A percentile compares a stretch with the other conserved stretches of the same genome.
Conservation (phyloP, 768 basidiomycete genomes). For the Epithele typhae region DNA sequence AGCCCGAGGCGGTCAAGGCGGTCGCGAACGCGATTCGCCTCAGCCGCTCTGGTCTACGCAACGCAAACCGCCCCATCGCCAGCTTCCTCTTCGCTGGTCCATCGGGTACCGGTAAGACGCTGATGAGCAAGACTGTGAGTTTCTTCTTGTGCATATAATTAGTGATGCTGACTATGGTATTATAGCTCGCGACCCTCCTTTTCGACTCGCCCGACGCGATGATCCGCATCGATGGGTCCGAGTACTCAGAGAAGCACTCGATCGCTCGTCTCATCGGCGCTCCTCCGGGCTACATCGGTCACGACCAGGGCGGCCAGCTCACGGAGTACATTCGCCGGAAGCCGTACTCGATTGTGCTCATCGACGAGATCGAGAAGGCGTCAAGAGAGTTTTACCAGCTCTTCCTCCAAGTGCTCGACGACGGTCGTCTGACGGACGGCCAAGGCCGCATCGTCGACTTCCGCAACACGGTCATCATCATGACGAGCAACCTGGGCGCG, state of each 20-base stretch:
- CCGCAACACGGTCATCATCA: conserved; percentile 89
- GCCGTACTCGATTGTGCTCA: conserved; percentile 81
- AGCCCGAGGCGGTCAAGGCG: conserved; percentile 86
- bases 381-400: conserved; percentile 70
- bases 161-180: conserved; percentile 10
- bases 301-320: conserved; percentile 86
- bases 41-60: conserved; percentile 90
- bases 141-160: not conserved
- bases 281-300: conserved; percentile 90
- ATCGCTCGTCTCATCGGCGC: conserved; percentile 66
- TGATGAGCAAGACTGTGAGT: conserved; percentile 83
- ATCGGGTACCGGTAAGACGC: conserved; percentile 87
- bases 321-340: conserved; percentile 92
- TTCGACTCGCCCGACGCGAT: conserved; percentile 91
- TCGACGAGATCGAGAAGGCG: conserved; percentile 92
- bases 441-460: conserved; percentile 89
- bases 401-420: conserved; percentile 84
- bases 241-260: conserved; percentile 84
- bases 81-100: conserved; percentile 93
- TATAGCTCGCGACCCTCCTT: conserved; percentile 77
- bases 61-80: conserved; percentile 83
- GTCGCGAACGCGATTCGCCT: conserved; percentile 93
- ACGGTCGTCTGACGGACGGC: conserved; percentile 88
- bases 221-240: conserved; percentile 90
- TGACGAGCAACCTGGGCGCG: conserved; percentile 91